These are phyloP conservation scores for Lactuca saligna DNA, from an alignment of 129 eudicot genomes.

Conservation along the genomic window DNA sequence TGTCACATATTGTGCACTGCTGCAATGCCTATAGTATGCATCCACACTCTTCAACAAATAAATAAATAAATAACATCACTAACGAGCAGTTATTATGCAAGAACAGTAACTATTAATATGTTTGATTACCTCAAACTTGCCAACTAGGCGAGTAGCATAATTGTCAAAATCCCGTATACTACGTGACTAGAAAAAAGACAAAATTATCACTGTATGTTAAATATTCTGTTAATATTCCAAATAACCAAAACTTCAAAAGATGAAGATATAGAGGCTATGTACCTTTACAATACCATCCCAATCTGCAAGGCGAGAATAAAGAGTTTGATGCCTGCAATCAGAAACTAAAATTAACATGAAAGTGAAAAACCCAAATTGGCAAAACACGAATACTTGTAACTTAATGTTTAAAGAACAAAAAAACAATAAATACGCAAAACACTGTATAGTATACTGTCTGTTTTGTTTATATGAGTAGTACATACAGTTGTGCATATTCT, in stretches of 20 bases:
- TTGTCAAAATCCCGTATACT: conserved; percentile 90
- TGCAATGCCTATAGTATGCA: conserved; percentile 80
- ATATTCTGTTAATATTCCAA: not conserved
- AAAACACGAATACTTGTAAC: too few relatives aligned
- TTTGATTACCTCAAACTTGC: conserved; percentile 75
- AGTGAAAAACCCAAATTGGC: not conserved
- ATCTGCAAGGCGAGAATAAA: conserved; percentile 74
- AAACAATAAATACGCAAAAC: not conserved
- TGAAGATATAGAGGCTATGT: conserved; percentile 4
- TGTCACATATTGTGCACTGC: conserved; percentile 71
- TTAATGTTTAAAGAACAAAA: not conserved
- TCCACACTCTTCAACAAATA: conserved; percentile 77
- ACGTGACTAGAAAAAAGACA: conserved; percentile 55
- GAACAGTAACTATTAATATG: not conserved
- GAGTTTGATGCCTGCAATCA: conserved; percentile 74
- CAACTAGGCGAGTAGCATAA: conserved; percentile 77
- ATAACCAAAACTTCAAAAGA: conserved; percentile 2
- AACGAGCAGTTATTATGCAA: conserved; percentile 9
- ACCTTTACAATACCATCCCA: conserved; percentile 98
- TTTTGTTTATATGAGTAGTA: not conserved
- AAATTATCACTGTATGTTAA: conserved; percentile 12
- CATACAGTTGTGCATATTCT: conserved; percentile 86
- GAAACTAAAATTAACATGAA: not conserved
- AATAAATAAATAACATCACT: conserved; percentile 17
- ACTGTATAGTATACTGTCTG: too few relatives aligned